Conservation (phyloP, 2,329 filamentous ascomycete genomes). For the Zasmidium cellare region DNA sequence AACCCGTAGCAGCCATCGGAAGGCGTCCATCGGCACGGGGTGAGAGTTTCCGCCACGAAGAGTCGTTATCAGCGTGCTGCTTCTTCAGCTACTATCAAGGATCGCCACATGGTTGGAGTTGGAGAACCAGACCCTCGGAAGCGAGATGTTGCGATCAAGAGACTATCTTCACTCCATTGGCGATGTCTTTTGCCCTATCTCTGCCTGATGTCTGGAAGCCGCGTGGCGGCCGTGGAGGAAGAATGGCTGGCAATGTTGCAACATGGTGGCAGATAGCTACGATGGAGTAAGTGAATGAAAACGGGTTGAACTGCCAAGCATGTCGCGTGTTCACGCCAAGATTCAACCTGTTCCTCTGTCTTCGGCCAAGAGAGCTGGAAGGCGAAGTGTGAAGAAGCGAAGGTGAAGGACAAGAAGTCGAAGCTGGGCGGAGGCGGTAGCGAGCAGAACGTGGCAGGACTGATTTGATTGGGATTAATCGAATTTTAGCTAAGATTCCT, state of each 20-base stretch:
- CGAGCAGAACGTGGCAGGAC: background rate
- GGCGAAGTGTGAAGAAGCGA: too few species aligned
- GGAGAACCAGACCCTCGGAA: background rate
- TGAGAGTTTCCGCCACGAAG: too few species aligned
- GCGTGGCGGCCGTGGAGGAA: background rate
- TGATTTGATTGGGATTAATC: background rate
- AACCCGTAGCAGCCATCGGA: too few species aligned
- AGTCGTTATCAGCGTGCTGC: too few species aligned
- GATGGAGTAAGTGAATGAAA: too few species aligned
- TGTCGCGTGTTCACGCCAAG: too few species aligned
- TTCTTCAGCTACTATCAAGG: background rate
- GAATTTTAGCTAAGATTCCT: background rate
- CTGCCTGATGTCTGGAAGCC: background rate
- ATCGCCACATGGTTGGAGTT: background rate
- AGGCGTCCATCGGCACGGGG: too few species aligned
- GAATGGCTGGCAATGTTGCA: too few species aligned
- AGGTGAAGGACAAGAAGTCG: background rate
- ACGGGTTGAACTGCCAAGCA: too few species aligned
- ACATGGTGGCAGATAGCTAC: too few species aligned
- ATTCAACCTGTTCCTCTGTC: too few species aligned
- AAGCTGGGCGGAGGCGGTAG: background rate
- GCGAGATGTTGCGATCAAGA: background rate
- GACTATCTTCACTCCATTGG: background rate
- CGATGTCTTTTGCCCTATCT: background rate
- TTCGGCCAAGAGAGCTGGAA: too few species aligned